Evolutionary conservation across 352 stramenopile species (phyloP).

Genomic region (Globisporangium irregulare): DNA sequence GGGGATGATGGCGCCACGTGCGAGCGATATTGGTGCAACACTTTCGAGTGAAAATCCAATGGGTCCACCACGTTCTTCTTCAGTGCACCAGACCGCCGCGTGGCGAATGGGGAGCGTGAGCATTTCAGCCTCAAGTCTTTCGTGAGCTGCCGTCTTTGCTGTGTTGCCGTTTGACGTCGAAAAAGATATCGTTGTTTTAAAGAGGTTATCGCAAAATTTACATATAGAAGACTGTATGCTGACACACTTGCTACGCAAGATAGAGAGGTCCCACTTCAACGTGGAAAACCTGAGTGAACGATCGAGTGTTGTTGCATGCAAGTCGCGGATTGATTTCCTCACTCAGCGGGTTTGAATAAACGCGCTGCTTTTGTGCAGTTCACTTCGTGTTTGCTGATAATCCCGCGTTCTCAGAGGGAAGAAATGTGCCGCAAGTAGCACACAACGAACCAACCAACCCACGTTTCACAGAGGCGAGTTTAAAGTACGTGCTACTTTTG

Average conservation of each 20-base stretch:
- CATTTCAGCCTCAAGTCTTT: background rate
- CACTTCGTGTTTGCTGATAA: slow-evolving; percentile 1
- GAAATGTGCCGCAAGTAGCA: background rate
- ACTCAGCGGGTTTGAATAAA: slow-evolving; percentile 13
- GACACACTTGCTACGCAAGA: background rate
- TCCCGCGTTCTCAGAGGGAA: slow-evolving; percentile 1
- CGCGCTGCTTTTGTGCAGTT: background rate
- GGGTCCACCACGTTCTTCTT: background rate
- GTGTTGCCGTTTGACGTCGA: background rate
- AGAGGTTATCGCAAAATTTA: background rate
- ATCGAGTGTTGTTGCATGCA: slow-evolving; percentile 2
- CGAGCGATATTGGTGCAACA: background rate
- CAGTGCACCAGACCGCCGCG: background rate
- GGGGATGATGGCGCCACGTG: background rate
- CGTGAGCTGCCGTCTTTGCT: too few species aligned
- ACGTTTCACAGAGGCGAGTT: background rate
- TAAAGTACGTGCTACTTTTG: background rate
- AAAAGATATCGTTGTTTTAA: background rate
- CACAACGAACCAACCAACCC: background rate
- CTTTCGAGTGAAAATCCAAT: background rate
- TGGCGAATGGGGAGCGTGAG: background rate
- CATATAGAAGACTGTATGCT: background rate
- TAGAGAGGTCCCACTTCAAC: slow-evolving; percentile 3
- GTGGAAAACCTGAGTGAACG: too few species aligned
- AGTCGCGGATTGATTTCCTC: background rate